phyloP scores from a whole-genome alignment of 1,284 basidiomycete species.

The Polyporus tsugae region DNA sequence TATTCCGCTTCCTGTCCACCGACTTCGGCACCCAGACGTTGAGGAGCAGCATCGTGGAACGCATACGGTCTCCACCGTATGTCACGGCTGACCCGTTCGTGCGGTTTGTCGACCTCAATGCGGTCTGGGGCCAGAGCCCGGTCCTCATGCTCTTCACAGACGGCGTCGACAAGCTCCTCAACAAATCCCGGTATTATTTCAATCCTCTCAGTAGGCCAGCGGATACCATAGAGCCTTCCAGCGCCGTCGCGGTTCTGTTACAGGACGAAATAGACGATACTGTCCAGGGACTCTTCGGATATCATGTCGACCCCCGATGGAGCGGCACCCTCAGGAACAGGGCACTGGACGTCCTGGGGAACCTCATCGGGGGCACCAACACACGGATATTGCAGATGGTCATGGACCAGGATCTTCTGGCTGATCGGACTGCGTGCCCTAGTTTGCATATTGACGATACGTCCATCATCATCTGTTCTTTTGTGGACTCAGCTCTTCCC shows the following conservation, averaged over 20 bases:
- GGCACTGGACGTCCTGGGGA: conserved; percentile 27
- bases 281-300: conserved; percentile 19
- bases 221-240: conserved; percentile 12
- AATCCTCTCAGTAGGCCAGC: conserved; percentile 4
- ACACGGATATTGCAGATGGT: conserved; percentile 16
- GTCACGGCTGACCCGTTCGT: conserved; percentile 19
- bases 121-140: conserved; percentile 16
- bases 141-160: conserved; percentile 24
- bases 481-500: not conserved
- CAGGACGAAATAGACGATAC: conserved; percentile 20
- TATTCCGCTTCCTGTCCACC: conserved; percentile 17
- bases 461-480: conserved; percentile 20
- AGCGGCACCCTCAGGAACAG: conserved; percentile 18
- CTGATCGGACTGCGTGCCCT: conserved; percentile 8
- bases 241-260: conserved; percentile 14
- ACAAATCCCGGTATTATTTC: conserved; percentile 13
- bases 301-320: conserved; percentile 16
- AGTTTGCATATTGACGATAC: conserved; percentile 26
- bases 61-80: conserved; percentile 22
- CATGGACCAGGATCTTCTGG: conserved; percentile 14
- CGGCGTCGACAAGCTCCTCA: conserved; percentile 22
- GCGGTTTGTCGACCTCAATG: conserved; percentile 19
- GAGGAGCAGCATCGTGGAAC: not conserved
- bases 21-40: conserved; percentile 1
- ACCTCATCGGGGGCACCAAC: conserved; percentile 23